Percentiles rank a stretch among this genome's conserved stretches.
Evolutionary conservation across 306 rosid genomes (phyloP).

Genomic region (Rosa persica): DNA sequence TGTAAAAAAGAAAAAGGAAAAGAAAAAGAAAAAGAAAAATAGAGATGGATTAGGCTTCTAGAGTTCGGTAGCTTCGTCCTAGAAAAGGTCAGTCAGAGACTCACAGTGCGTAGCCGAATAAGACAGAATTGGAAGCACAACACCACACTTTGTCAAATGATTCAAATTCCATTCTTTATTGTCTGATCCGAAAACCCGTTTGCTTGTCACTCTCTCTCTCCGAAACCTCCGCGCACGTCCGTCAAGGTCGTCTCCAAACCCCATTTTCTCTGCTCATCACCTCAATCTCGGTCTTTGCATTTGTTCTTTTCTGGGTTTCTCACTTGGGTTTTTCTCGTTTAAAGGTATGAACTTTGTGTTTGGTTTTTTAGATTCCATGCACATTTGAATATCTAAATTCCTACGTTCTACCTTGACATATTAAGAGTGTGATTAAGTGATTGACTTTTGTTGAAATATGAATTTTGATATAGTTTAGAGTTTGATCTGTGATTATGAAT

Average conservation of each 20-base stretch:
- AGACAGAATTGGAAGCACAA: background rate
- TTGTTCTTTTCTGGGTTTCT: slow-evolving; percentile 9
- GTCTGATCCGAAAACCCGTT: slow-evolving; percentile 7
- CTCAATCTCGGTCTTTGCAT: background rate
- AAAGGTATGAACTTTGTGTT: background rate
- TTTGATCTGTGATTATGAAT: background rate
- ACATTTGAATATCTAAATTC: slow-evolving; percentile 1
- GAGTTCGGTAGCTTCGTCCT: background rate
- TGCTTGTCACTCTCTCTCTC: slow-evolving; percentile 10
- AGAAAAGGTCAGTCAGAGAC: background rate
- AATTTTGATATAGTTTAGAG: background rate
- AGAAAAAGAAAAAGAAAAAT: background rate
- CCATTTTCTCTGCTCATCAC: slow-evolving; percentile 1
- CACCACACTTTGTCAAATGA: background rate
- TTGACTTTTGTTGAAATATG: background rate
- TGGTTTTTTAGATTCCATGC: slow-evolving; percentile 4
- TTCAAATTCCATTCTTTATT: background rate
- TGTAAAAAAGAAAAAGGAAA: no score
- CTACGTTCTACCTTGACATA: background rate
- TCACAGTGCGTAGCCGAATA: slow-evolving; percentile 4
- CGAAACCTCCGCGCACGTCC: slow-evolving; percentile 21
- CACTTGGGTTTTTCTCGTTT: slow-evolving; percentile 5
- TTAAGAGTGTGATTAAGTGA: background rate
- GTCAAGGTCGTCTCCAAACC: slow-evolving; percentile 15
- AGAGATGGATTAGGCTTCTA: background rate